Base-by-base conservation (phyloP, 352 stramenopile genomes). In the Globisporangium uncinulatum region DNA sequence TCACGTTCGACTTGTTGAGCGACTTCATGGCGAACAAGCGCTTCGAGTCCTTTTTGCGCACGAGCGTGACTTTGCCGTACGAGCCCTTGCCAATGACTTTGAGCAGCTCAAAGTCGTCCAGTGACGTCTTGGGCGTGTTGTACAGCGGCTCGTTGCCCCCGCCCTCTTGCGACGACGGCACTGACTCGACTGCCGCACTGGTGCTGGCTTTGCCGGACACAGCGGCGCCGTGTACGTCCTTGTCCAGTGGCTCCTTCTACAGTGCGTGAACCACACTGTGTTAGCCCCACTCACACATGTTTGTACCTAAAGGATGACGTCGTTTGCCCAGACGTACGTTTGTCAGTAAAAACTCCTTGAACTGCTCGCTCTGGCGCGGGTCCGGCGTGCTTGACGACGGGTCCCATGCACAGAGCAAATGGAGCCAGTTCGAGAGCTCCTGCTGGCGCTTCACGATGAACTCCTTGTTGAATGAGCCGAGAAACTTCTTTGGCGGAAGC, bases 41-140 rank as follows among this genome's bases (percentile, higher is more conserved):
- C 48, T 89, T 83, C 43, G 65, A 66, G 9, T 90, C 80, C 54
- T 94, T 94, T 69, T 89, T 89, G 49, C 84, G 79, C 65, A 94
- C 84, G 54, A 94, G 79, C 66, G 83, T 95, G 42, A 97, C 89
- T 66, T 96, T 97, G 64, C 89, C 89, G 53, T 96, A 97, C 29
- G 84, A 94, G 20, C 89, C 89, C 63, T 97, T 96, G 57, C 89
- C 89, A 54, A 97, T 94, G 52, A 95, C 87, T 58, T 95, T 96
- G 51, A 97, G 75, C 69, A 96, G 70, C 71, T 96, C 89, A 76
- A 97, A 97, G 70, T 97, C 89, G 54, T 94, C 88, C 46, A 96
- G 64, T 13, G 70, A 79, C n/a, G 89, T 92, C 79, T 96, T 96
- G 49, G 82, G 82, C 56, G 82, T 92, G 67, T 92, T 87, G 80